These are phyloP conservation scores for Ophiostoma populinum DNA, from an alignment of 2,329 filamentous ascomycete species.

Conservation along the genomic window DNA sequence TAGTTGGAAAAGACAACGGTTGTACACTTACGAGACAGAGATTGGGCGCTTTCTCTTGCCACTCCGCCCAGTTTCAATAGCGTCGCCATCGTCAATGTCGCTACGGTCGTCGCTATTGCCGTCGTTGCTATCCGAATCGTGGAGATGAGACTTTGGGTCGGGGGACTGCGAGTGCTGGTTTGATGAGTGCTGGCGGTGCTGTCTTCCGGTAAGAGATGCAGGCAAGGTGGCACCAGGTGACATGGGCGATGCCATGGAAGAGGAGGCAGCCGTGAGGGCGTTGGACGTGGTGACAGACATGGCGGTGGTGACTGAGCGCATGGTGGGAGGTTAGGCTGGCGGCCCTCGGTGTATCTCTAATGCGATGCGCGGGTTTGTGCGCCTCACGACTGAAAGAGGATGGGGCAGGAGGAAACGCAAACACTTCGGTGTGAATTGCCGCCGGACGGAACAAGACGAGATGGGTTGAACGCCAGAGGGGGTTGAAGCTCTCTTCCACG, in stretches of 20 bases:
- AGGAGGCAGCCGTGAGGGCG: background rate
- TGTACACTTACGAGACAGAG: constrained; percentile 37
- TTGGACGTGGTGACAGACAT: constrained; percentile 3
- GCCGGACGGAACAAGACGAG: no score
- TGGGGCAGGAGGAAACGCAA: no score
- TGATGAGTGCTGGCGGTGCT: constrained; percentile 4
- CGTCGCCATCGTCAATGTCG: constrained; percentile 26
- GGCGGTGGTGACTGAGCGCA: constrained; percentile 3
- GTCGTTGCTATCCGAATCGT: constrained; percentile 14
- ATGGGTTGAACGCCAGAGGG: no score
- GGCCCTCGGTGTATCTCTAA: constrained; percentile 1
- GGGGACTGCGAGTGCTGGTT: constrained; percentile 1
- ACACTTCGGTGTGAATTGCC: constrained; percentile 6
- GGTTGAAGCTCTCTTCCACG: no score
- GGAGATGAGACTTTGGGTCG: constrained; percentile 4
- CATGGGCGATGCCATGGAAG: background rate
- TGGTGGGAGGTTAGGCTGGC: no score
- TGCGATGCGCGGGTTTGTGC: no score
- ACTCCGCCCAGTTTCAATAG: constrained; percentile 24
- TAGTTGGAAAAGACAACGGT: background rate
- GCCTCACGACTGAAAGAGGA: no score
- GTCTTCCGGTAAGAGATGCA: background rate
- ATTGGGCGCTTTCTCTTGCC: constrained; percentile 44
- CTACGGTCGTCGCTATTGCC: constrained; percentile 20
- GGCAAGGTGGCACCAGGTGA: background rate